Evolutionary conservation across 176 grass and related monocot genomes (phyloP).

Genomic region (Otatea glauca): DNA sequence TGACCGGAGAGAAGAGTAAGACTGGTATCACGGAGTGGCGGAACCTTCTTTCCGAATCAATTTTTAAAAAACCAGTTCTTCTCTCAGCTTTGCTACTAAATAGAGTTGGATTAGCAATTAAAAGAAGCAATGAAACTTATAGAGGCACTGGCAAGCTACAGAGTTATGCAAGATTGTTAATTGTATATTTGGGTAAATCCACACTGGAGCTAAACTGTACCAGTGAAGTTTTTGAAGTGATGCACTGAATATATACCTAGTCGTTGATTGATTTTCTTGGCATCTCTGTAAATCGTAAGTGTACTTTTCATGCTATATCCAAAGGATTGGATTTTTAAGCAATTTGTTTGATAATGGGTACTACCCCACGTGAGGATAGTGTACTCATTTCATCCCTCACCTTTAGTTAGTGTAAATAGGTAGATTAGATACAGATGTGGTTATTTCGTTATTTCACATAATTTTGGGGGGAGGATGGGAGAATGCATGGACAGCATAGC

Average conservation of each 20-base stretch:
- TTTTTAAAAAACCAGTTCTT: no score
- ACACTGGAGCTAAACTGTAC: neutral
- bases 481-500: neutral
- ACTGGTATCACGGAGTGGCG: no score
- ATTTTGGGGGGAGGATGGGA: neutral
- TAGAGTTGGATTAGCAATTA: no score
- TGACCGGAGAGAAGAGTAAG: no score
- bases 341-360: neutral
- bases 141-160: neutral
- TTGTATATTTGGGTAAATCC: neutral
- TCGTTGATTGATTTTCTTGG: neutral
- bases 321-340: neutral
- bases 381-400: neutral
- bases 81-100: no score
- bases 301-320: neutral
- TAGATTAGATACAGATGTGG: neutral
- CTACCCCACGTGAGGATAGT: neutral
- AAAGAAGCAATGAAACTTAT: neutral
- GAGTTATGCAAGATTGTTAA: neutral
- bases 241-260: neutral
- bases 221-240: slow-evolving; percentile 7
- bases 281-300: neutral
- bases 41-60: no score
- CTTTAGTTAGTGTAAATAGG: neutral
- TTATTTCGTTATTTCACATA: neutral